Evolutionary conservation across 371 early-diverging fungal species (phyloP).

Genomic region (Dichotomocladium elegans): DNA sequence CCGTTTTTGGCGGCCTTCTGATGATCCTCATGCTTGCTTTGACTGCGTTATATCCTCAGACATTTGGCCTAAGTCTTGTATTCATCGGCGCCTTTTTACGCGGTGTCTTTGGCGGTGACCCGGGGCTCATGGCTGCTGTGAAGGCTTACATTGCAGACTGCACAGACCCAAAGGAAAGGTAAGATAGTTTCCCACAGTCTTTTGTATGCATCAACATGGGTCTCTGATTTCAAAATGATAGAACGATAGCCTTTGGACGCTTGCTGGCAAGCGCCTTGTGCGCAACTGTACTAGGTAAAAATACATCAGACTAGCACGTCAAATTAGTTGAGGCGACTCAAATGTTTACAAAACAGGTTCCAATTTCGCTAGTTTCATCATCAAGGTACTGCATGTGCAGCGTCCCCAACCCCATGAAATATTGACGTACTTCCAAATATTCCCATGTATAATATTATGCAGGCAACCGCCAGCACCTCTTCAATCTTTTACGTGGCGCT

Average conservation of each 20-base stretch:
- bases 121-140: constrained; percentile 22
- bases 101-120: constrained; percentile 40
- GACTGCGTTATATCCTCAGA: constrained; percentile 15
- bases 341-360: constrained; percentile 20
- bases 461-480: constrained; percentile 21
- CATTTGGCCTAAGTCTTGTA: constrained; percentile 28
- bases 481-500: constrained; percentile 35
- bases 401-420: not conserved
- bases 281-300: constrained; percentile 24
- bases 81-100: constrained; percentile 31
- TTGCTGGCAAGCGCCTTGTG: constrained; percentile 23
- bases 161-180: constrained; percentile 26
- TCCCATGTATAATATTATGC: not conserved
- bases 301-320: too few relatives aligned
- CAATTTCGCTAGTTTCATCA: constrained; percentile 11
- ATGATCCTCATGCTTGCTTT: constrained; percentile 14
- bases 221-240: constrained; percentile 1
- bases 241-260: constrained; percentile 29
- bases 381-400: constrained; percentile 16
- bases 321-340: too few relatives aligned
- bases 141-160: constrained; percentile 46
- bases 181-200: not conserved
- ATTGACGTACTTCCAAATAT: too few relatives aligned
- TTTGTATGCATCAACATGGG: not conserved
- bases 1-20: constrained; percentile 21